Evolutionary conservation across 345 rosid species (phyloP), one percentile per base, ranked within the genome.

Genomic region (Hirschfeldia incana): DNA sequence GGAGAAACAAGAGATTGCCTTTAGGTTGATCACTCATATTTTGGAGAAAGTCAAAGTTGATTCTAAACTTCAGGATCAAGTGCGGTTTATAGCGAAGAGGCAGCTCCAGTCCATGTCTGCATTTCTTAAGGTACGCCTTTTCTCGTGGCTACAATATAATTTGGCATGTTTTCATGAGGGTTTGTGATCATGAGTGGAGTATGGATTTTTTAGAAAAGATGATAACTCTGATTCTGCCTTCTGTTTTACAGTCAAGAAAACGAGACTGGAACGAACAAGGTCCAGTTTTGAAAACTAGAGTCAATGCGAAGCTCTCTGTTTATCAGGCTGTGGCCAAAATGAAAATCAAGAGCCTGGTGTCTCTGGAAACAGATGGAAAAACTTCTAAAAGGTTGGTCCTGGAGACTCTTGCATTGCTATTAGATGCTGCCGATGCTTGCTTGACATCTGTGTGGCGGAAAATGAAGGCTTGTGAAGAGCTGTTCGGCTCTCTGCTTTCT

Each of bases 241-340:
- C 1, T 80, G 58, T 32, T 85, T 77, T 72, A 57, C 92, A 96
- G 99, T 87, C 90, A 84, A 86, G 94, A 90, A 96, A 90, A 82
- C 91, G 93, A 80, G 98, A 93, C 67, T 93, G 97, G 98, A 89
- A 78, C 67, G 98, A 90, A 67, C 98, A 90, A 69, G 99, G 98
- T 64, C 85, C 86, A 29, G 86, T 80, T 80, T 80, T 93, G 82
- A 93, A 96, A 84, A 80, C 90, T 82, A 90, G 97, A 87, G 86
- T 92, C 76, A 89, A 84, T 64, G 89, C 92, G 65, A 93, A 93
- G 79, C 85, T 96, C 55, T 87, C 92, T 37, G 92, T 92, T 81
- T 96, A 91, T 83, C 94, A 88, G 73, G 93, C 98, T 76, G 93
- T 87, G 68, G 90, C 90, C 1, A 87, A 85, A 84, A 88, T 96